Conservation (phyloP, 768 basidiomycete species). For the Strobilomyces confusus region DNA sequence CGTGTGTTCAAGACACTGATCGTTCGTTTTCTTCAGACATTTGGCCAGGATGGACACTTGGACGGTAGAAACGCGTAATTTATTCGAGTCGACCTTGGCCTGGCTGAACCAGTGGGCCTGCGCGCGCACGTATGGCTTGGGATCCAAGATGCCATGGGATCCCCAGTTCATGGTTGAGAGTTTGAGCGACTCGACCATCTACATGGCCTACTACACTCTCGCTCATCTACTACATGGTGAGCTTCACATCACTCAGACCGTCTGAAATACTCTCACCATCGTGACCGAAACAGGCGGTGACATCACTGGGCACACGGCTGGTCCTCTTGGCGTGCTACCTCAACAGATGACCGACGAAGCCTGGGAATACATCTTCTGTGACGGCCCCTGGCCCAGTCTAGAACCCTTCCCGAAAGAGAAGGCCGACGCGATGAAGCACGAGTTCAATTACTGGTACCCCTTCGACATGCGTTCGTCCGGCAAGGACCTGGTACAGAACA, state of each 20-base stretch:
- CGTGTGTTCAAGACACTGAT: constrained; percentile 1
- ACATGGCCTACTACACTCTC: constrained; percentile 98
- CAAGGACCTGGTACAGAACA: constrained; percentile 94
- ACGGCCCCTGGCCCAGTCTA: constrained; percentile 68
- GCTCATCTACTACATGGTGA: constrained; percentile 87
- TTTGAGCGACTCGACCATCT: constrained; percentile 95
- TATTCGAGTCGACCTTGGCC: constrained; percentile 84
- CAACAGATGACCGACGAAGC: constrained; percentile 97
- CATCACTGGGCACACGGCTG: constrained; percentile 74
- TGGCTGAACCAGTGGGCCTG: constrained; percentile 99
- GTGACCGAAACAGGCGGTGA: constrained; percentile 46
- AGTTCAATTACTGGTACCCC: constrained; percentile 97
- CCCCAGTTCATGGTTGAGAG: constrained; percentile 95
- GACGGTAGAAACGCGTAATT: constrained; percentile 85
- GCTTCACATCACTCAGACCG: constrained; percentile 13
- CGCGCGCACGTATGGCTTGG: constrained; percentile 95
- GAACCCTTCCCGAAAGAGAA: constrained; percentile 70
- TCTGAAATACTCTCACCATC: constrained; percentile 8
- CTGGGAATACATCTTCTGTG: constrained; percentile 91
- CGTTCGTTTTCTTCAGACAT: constrained; percentile 43
- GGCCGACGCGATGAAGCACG: constrained; percentile 79
- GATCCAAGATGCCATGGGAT: constrained; percentile 96
- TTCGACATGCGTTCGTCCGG: constrained; percentile 97
- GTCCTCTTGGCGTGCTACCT: constrained; percentile 78
- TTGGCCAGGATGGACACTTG: constrained; percentile 87